A percentile compares a stretch with the other conserved stretches of the same genome.
Conservation (phyloP, 2,329 filamentous ascomycete species). For the Lizonia empirigonia region DNA sequence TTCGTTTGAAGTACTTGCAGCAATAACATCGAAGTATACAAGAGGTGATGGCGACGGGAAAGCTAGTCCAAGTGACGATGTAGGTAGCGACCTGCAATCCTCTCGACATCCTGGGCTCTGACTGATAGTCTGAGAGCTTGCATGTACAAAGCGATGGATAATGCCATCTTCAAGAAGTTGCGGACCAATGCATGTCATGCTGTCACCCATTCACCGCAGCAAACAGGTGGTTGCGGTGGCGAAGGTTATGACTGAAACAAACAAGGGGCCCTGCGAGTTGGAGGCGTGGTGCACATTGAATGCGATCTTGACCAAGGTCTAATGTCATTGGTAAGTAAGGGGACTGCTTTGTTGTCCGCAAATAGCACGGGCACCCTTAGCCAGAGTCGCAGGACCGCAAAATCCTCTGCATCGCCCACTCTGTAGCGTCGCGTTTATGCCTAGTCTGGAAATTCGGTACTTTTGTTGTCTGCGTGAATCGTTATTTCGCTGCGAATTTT, state of each 20-base stretch:
- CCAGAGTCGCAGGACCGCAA: background rate
- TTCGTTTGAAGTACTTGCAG: slow-evolving; percentile 1
- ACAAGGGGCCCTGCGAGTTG: background rate
- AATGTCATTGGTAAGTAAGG: too few relatives aligned
- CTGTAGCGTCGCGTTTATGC: background rate
- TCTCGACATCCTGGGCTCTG: background rate
- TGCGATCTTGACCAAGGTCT: background rate
- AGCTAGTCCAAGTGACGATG: slow-evolving; percentile 6
- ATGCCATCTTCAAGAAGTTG: background rate
- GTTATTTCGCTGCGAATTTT: too few relatives aligned
- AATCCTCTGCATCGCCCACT: background rate
- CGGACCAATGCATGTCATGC: background rate
- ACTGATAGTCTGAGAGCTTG: background rate
- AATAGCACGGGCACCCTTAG: background rate
- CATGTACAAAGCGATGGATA: background rate
- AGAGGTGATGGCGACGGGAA: slow-evolving; percentile 1
- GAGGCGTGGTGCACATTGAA: background rate
- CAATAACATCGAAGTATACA: slow-evolving; percentile 7
- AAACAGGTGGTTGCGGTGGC: background rate
- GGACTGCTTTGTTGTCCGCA: background rate
- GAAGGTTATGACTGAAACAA: background rate
- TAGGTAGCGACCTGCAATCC: slow-evolving; percentile 5
- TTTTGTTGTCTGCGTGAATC: background rate
- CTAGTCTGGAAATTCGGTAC: background rate
- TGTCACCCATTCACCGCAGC: background rate